Base-by-base conservation (phyloP, 805 yeast species). In the Yamadazyma sp. region DNA sequence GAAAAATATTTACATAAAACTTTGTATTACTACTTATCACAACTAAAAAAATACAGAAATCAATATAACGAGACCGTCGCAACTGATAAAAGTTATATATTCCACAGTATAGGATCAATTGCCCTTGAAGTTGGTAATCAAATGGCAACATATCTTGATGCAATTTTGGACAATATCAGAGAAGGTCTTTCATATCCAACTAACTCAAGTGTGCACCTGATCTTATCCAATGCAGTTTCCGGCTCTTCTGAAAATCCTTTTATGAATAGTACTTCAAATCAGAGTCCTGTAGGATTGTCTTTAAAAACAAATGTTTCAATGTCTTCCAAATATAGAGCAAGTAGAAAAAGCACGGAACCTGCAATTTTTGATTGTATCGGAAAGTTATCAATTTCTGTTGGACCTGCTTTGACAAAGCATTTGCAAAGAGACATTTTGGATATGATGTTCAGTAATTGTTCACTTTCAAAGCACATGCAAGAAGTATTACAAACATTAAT, bases 341-440 rank as follows among this genome's bases (percentile, higher is more conserved):
- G 62, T 19, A 71, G 89, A 39, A 82, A 78, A 51, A 88, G 83
- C 31, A 78, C 83, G 28, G 95, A 86, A 45, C 82, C 86, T 0
- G 88, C 95, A 1, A 76, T 91, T 14, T 91, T 89, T 50, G 86
- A 84, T 48, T 93, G 98, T 55, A 72, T 91, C 28, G 86, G 94
- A 0, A 84, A 86, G 59, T 62, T 93, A 23, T 89, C 96, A 0
- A 73, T 74, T 17, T 91, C 98, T 0, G 86, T 91, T 11, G 97
- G 97, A 0, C 94, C 96, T 9, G 95, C 96, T 0, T 66, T 91
- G 37, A 86, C 96, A 0, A 93, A 91, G 52, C 88, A 86, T 54
- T 63, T 93, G 36, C 89, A 87, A 44, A 75, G 82, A 42, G 95
- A 86, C 49, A 72, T 91, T 15, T 62, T 91, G 33, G 89, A 83